Base-by-base conservation (phyloP, 2,329 filamentous ascomycete species). In the Bipolaris zeicola region DNA sequence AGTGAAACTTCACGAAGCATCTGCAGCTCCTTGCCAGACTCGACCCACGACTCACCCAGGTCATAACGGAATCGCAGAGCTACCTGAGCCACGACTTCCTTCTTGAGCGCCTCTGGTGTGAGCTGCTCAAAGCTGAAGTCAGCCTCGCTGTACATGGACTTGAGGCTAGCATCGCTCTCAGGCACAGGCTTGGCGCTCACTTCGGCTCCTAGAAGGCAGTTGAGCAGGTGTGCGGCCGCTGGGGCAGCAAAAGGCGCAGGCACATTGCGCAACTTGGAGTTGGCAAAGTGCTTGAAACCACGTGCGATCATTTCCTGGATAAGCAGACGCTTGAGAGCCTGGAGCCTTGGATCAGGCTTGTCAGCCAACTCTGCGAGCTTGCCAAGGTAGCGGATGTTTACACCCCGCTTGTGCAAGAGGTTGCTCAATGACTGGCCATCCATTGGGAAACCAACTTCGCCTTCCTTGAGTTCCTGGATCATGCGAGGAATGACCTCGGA, bases 361-460 rank as follows among this genome's bases (percentile, higher is more conserved):
- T 76, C 75, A 37, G 89, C 87, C 49, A 90, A 82, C 56, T 85
- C 81, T 11, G 91, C 89, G 60, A 99, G 79, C 76, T 88, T 89
- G 64, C 95, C 95, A n/a, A 98, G 84, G 76, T 99, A 99, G 70
- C 96, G 87, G 61, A 98, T 85, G 80, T 99, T 99, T 81, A 99
- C 93, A 78, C 95, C 95, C 39, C 94, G 91, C 83, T 96, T 96
- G 82, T 99, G 95, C 72, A 99, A 83, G 49, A 97, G 85, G 63
- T 88, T 87, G 68, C 89, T 91, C 56, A 99, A 82, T 18, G 94
- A 97, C 70, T 90, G 86, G n/a, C 95, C 95, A 69, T 99, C 96
- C 92, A 98, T 97, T 11, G 95, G 95, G 81, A 98, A 98, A 69
- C 94, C 95, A 64, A 96, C 89, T 66, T 99, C 94, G 6, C 92